Evolutionary conservation across 805 yeast species (phyloP), one percentile per base, ranked within the genome.

Genomic region (Saccharomycopsis sp.): DNA sequence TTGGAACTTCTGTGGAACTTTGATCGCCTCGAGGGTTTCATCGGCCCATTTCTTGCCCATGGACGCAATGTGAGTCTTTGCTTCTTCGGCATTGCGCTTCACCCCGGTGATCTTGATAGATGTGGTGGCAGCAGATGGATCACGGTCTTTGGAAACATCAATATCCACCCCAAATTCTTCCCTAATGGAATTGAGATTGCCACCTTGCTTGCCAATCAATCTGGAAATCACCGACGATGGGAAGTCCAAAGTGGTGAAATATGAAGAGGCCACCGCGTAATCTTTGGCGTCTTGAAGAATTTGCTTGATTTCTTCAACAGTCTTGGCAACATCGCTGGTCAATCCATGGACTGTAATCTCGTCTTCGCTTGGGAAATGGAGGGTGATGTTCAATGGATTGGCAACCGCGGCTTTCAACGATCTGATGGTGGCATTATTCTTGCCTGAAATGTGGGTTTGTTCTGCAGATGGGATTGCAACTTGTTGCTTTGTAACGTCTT

Each of bases 191-290:
- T 74, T 73, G 55, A 92, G 63, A 55, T 77, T 75, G 32, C 84
- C 64, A 42, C 99, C 98, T 46, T 75, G 82, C 57, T 80, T 82
- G 51, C 99, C 99, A 59, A 92, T 86, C 40, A 94, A 68, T 61
- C 92, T 77, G 21, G 92, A 71, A 45, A 89, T 64, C 36, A 76
- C 73, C 38, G 68, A 63, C 2, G 76, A 60, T 48, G 96, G 94
- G 56, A 86, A 77, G 22, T 65, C 67, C 39, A 80, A 56, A 30
- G 62, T 60, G 15, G 72, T 62, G 13, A 70, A 56, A 43, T 63
- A 69, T 33, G 67, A 64, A 42, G 65, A 59, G 26, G 65, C 60
- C 30, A 68, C 68, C 44, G 66, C 71, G 52, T 64, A 64, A 51
- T 72, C 72, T 48, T 67, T 63, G 31, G 74, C 71, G 43, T 77